phyloP scores from a whole-genome alignment of 352 stramenopile genomes.

The Phytophthora chlamydospora region DNA sequence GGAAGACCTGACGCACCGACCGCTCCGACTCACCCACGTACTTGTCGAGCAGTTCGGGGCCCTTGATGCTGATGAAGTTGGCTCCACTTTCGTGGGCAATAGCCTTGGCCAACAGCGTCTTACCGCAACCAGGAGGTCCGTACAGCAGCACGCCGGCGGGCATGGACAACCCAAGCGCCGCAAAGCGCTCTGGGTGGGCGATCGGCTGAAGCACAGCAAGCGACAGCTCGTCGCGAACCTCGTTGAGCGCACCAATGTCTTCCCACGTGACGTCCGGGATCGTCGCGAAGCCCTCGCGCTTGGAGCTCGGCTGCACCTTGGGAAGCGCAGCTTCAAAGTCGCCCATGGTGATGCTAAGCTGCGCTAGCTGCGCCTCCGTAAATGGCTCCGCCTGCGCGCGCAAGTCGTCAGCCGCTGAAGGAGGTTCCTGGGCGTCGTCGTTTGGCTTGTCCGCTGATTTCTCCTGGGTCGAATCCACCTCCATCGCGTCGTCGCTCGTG shows the following conservation, averaged over 20 bases:
- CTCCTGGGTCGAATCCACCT: constrained; percentile 18
- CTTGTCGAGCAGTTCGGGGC: constrained; percentile 99
- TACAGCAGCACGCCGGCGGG: constrained; percentile 98
- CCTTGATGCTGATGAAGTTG: constrained; percentile 99
- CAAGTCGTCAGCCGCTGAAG: constrained; percentile 66
- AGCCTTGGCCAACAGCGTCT: constrained; percentile 99
- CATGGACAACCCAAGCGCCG: constrained; percentile 95
- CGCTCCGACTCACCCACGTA: constrained; percentile 99
- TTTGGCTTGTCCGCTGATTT: constrained; percentile 14
- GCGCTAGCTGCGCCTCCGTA: constrained; percentile 89
- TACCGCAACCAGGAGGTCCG: constrained; percentile 97
- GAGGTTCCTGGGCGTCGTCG: constrained; percentile 17
- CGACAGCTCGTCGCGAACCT: constrained; percentile 95
- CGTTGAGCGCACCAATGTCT: constrained; percentile 95
- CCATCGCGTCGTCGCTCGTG: constrained; percentile 33
- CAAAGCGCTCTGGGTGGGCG: constrained; percentile 95
- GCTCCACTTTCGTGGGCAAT: constrained; percentile 98
- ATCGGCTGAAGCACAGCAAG: constrained; percentile 98
- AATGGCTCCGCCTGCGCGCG: constrained; percentile 80
- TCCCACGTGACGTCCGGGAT: constrained; percentile 98
- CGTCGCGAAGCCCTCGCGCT: constrained; percentile 98
- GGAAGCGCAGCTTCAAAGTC: constrained; percentile 97
- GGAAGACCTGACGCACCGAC: constrained; percentile 96
- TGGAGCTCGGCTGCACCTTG: constrained; percentile 98
- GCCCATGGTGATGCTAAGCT: constrained; percentile 95